Evolutionary conservation across 805 yeast species (phyloP), one percentile per base, ranked within the genome.

Genomic region (Sungouiella thailandica): DNA sequence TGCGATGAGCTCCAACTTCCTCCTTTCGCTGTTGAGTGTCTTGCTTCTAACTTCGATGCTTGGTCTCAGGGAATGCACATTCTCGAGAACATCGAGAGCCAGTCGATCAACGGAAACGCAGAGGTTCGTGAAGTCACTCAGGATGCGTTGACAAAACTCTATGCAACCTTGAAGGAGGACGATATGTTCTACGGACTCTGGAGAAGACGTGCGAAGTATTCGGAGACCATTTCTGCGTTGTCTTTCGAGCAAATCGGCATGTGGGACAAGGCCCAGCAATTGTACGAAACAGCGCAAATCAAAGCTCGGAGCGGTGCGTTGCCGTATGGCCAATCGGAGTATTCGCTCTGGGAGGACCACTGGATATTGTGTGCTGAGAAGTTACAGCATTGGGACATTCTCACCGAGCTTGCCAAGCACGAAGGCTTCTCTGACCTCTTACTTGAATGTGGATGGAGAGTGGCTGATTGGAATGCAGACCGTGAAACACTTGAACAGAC

Each of bases 381-480:
- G 57, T 66, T 93, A 25, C 98, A 93, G 54, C 97, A 93, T 45
- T 93, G 99, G 99, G 98, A 93, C 53, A 82, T 93, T 30, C 67
- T 93, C 39, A 90, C 98, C 0, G 99, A 93, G 50, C 68, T 94
- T 19, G 97, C 98, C 2, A 88, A 90, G 49, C 97, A 94, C 52
- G 99, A 94, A 66, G 97, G 97, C 0, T 94, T 90, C 55, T 88
- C 97, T 0, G 98, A 93, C 52, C 68, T 93, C 44, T 63, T 94
- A 17, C 67, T 93, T n/a, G 99, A 93, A 57, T 94, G 98, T 71
- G 98, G 97, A 24, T 93, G 99, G 99, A 73, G 99, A 52, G 95
- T 93, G 25, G 97, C 98, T 6, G 97, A 93, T 52, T 93, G 98
- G 98, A 82, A 81, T 40, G 80, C 94, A 7, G 98, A 94, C 51